These are phyloP conservation scores for Mycocentrospora acerina DNA, from an alignment of 2,329 filamentous ascomycete genomes.

Conservation along the genomic window DNA sequence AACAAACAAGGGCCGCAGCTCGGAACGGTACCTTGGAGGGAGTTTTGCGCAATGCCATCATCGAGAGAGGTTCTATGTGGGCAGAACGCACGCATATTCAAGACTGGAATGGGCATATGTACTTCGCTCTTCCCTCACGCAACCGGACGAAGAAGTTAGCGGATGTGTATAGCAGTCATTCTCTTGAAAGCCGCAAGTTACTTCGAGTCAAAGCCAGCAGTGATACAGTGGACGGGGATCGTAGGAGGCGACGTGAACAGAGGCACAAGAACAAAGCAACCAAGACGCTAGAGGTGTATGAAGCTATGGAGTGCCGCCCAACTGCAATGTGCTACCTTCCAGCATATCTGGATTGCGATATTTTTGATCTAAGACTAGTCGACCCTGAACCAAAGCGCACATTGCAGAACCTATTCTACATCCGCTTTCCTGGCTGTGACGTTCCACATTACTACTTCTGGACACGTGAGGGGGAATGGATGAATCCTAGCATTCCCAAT, in stretches of 20 bases:
- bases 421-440: constrained; percentile 28
- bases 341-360: constrained; percentile 24
- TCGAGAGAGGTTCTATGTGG: constrained; percentile 31
- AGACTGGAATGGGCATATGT: constrained; percentile 30
- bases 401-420: constrained; percentile 27
- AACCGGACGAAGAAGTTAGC: constrained; percentile 11
- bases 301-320: constrained; percentile 20
- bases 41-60: constrained; percentile 18
- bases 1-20: constrained; percentile 15
- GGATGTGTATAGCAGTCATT: constrained; percentile 22
- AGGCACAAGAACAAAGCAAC: constrained; percentile 12
- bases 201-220: constrained; percentile 3
- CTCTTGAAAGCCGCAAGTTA: constrained; percentile 7
- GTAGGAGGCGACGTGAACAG: constrained; percentile 5
- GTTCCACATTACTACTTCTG: constrained; percentile 40
- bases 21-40: constrained; percentile 27
- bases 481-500: constrained; percentile 22
- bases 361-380: neutral
- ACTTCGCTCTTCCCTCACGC: constrained; percentile 20
- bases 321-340: constrained; percentile 26
- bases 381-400: neutral
- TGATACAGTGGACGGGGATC: constrained; percentile 5
- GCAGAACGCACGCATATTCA: constrained; percentile 28
- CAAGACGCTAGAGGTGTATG: constrained; percentile 22
- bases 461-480: constrained; percentile 20